Evolutionary conservation across 1,284 basidiomycete genomes (phyloP).

Genomic region (Puccinia hordei): DNA sequence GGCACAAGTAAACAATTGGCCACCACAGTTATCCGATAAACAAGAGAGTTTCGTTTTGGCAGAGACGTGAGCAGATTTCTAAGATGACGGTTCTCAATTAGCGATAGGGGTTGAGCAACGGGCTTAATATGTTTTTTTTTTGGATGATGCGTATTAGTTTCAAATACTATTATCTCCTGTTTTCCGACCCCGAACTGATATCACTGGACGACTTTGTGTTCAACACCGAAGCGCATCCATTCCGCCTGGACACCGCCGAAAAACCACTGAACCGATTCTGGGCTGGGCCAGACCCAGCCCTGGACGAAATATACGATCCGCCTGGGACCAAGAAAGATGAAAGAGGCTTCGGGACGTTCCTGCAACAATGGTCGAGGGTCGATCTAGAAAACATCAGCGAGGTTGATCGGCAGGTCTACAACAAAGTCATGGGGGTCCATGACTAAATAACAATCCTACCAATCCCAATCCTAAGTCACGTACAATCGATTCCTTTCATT

Average conservation of each 20-base stretch:
- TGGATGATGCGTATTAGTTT: background rate
- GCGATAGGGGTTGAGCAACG: background rate
- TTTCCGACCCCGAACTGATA: slow-evolving; percentile 63
- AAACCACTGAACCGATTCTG: slow-evolving; percentile 14
- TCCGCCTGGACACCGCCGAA: background rate
- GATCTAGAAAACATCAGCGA: slow-evolving; percentile 8
- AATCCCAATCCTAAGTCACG: too few relatives aligned
- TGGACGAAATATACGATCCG: slow-evolving; percentile 25
- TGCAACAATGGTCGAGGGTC: slow-evolving; percentile 38
- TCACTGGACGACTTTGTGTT: slow-evolving; percentile 66
- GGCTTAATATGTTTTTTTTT: background rate
- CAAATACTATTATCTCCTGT: slow-evolving; percentile 59
- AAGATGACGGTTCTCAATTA: too few relatives aligned
- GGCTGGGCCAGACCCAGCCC: background rate
- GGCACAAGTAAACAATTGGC: slow-evolving; percentile 60
- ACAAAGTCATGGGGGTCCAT: slow-evolving; percentile 1
- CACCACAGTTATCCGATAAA: slow-evolving; percentile 58
- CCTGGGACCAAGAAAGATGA: background rate
- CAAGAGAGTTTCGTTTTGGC: slow-evolving; percentile 66
- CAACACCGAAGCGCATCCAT: slow-evolving; percentile 60
- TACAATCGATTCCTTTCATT: too few relatives aligned
- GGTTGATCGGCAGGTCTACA: background rate
- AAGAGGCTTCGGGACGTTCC: slow-evolving; percentile 21
- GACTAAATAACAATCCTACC: too few relatives aligned
- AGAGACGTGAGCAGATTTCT: slow-evolving; percentile 62